phyloP scores from a whole-genome alignment of 2,329 filamentous ascomycete species.

The Bipolaris zeicola region DNA sequence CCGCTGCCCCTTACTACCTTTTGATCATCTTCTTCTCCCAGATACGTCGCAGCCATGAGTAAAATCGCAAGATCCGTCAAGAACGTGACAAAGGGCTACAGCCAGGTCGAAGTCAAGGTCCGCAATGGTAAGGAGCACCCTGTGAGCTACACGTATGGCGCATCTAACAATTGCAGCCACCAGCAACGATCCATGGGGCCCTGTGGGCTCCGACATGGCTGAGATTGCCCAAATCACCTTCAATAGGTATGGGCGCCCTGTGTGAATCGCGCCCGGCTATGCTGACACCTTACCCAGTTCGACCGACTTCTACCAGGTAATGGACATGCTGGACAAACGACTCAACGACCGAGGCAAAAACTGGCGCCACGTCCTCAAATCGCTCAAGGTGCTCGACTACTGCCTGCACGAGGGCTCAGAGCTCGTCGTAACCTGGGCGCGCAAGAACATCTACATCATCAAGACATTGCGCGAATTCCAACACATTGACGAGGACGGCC shows the following conservation, averaged over 20 bases:
- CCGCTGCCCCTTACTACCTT: slow-evolving; percentile 3
- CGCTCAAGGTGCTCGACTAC: slow-evolving; percentile 96
- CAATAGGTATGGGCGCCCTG: slow-evolving; percentile 74
- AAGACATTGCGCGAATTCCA: slow-evolving; percentile 97
- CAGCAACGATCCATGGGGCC: slow-evolving; percentile 98
- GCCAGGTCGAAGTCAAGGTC: slow-evolving; percentile 94
- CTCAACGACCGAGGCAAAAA: slow-evolving; percentile 99
- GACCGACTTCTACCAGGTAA: slow-evolving; percentile 98
- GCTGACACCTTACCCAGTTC: slow-evolving; percentile 63
- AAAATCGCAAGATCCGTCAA: slow-evolving; percentile 97
- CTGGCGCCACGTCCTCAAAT: slow-evolving; percentile 97
- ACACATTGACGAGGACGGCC: slow-evolving; percentile 92
- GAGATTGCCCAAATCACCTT: slow-evolving; percentile 98
- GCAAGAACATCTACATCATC: slow-evolving; percentile 98
- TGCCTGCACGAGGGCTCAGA: slow-evolving; percentile 97
- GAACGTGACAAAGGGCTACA: slow-evolving; percentile 99
- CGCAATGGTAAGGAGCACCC: slow-evolving; percentile 38
- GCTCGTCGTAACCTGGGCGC: slow-evolving; percentile 94
- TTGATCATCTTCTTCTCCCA: neutral
- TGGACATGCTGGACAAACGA: slow-evolving; percentile 99
- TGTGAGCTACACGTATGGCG: neutral
- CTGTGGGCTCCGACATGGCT: slow-evolving; percentile 96
- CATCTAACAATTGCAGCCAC: slow-evolving; percentile 68
- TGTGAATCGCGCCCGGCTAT: slow-evolving; percentile 11
- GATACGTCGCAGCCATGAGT: slow-evolving; percentile 69